Evolutionary conservation across 2,329 filamentous ascomycete species (phyloP), one percentile per base, ranked within the genome.

Genomic region (Claviceps purpurea): DNA sequence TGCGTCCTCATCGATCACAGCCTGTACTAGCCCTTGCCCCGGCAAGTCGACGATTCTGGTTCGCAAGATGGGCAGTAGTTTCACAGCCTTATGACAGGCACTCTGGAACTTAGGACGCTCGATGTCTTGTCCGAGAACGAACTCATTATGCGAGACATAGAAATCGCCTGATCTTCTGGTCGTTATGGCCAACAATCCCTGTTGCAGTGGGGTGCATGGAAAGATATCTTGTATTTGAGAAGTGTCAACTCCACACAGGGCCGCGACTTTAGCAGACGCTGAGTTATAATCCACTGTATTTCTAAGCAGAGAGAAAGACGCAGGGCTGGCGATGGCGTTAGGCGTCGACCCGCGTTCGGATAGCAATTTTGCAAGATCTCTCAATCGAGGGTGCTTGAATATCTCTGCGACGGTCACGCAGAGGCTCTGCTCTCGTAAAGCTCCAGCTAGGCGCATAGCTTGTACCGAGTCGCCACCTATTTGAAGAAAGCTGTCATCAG

Each of bases 1-100:
- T 58, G 58, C 24, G 68, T 63, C 18, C 64, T 64, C 34, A n/a
- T 39, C 38, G 5, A 73, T 54, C 6, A 76, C 69, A 0, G 72
- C 68, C 54, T 76, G 73, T 48, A 72, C 58, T 0, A 74, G 60
- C 4, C 73, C 72, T 4, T 62, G 58, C 1, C 61, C 58, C 1
- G 66, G 60, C 4, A 70, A 62, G 20, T 75, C 70, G 0, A 75
- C 64, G 46, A 77, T 71, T 42, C 72, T 66, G 0, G 73, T 73
- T 3, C 74, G 66, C 14, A 76, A 60, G 37, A 75, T 72, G 1
- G 57, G 48, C 1, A 42, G 47, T 2, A 39, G 3, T 1, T 43
- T 22, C 8, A 52, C 39, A 0, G 54, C 51, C 2, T 50, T 14
- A 13, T 58, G 45, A 57, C 56, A 60, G 5, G 59, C 57, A 1